Percentiles rank a stretch among this genome's conserved stretches.
These are phyloP conservation scores for Penicillium odoratum DNA, from an alignment of 495 filamentous ascomycete species.

Conservation along the genomic window DNA sequence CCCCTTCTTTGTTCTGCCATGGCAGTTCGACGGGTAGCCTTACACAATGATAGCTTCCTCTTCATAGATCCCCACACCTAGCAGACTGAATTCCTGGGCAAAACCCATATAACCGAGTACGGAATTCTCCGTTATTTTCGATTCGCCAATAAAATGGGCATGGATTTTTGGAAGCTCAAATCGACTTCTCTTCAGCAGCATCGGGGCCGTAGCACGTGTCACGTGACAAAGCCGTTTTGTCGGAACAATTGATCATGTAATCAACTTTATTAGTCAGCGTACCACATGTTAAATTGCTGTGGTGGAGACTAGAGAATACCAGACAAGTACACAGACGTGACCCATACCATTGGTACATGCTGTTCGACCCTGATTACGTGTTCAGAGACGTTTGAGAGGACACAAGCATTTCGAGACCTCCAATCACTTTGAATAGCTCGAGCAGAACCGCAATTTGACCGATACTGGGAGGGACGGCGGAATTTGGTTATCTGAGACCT, in stretches of 20 bases:
- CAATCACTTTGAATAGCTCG: not conserved
- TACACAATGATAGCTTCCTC: not conserved
- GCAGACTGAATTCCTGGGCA: not conserved
- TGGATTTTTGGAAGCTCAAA: conserved; percentile 5
- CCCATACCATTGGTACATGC: too few species aligned
- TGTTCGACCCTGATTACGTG: too few species aligned
- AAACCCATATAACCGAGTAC: conserved; percentile 1
- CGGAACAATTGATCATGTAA: too few species aligned
- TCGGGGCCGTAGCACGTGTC: not conserved
- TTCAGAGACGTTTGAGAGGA: too few species aligned
- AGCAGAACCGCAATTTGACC: not conserved
- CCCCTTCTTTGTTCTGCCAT: conserved; percentile 2
- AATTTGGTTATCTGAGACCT: not conserved
- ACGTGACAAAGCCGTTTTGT: not conserved
- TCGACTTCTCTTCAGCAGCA: conserved; percentile 6
- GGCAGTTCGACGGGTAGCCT: conserved; percentile 5
- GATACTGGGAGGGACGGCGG: conserved; percentile 1
- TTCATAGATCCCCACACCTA: conserved; percentile 4
- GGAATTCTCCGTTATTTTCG: not conserved
- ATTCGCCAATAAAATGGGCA: conserved; percentile 4
- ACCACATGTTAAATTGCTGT: too few species aligned
- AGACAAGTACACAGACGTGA: too few species aligned
- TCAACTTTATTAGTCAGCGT: too few species aligned
- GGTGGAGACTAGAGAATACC: too few species aligned
- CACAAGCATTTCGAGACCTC: not conserved